phyloP scores from a whole-genome alignment of 2,329 filamentous ascomycete genomes.

The Cladosporium sp. region DNA sequence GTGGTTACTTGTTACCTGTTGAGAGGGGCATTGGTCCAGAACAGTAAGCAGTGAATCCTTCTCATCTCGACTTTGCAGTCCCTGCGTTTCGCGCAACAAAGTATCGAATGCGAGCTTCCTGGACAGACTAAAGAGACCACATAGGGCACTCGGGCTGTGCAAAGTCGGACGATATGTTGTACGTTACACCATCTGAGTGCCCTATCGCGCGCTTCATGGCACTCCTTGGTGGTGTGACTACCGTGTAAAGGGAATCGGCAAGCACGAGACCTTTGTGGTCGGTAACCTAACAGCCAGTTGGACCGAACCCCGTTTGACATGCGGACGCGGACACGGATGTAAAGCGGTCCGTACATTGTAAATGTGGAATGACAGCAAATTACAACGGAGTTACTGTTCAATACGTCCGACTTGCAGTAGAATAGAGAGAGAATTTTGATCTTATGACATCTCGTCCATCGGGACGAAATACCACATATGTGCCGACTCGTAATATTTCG shows the following conservation, averaged over 20 bases:
- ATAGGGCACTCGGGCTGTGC: not conserved
- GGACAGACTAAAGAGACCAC: not conserved
- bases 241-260: not conserved
- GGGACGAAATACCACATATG: not conserved
- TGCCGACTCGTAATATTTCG: not conserved
- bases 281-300: not conserved
- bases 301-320: not conserved
- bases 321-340: not conserved
- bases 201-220: not conserved
- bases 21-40: conserved; percentile 7
- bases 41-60: conserved; percentile 6
- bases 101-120: not conserved
- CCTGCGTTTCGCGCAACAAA: conserved; percentile 4
- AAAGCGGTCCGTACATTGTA: conserved; percentile 4
- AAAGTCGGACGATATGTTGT: not conserved
- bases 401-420: not conserved
- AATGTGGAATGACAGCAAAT: not conserved
- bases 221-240: conserved; percentile 12
- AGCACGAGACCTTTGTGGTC: conserved; percentile 2
- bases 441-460: not conserved
- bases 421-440: not conserved
- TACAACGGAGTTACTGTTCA: not conserved
- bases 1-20: not conserved
- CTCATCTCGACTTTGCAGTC: conserved; percentile 7
- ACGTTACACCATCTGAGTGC: conserved; percentile 10